A percentile compares a stretch with the other conserved stretches of the same genome.
These are phyloP conservation scores for Spathaspora sp. DNA, from an alignment of 1,139 yeast species.

Conservation along the genomic window DNA sequence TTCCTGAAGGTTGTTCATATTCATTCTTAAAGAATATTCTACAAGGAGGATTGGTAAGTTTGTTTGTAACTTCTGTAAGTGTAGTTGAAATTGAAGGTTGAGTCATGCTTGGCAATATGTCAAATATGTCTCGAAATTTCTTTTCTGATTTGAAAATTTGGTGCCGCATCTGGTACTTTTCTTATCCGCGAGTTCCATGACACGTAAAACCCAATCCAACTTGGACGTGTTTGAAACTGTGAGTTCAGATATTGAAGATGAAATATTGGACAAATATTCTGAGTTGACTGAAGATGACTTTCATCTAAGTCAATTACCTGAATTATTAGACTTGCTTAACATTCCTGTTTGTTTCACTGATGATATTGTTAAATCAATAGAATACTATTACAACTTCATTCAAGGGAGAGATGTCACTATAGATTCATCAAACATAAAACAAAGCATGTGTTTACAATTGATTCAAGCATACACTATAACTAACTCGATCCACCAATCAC, in stretches of 20 bases:
- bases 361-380: conserved; percentile 34
- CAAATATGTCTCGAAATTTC: neutral
- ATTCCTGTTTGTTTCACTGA: conserved; percentile 34
- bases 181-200: neutral
- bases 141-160: neutral
- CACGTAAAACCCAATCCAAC: neutral
- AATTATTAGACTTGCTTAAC: conserved; percentile 22
- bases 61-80: conserved; percentile 33
- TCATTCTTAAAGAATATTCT: conserved; percentile 45
- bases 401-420: conserved; percentile 8
- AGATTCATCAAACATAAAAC: conserved; percentile 15
- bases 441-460: conserved; percentile 28
- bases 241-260: conserved; percentile 29
- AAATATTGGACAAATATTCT: conserved; percentile 32
- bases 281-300: conserved; percentile 27
- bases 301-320: conserved; percentile 26
- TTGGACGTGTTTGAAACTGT: neutral
- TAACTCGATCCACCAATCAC: conserved; percentile 9
- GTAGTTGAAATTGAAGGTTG: conserved; percentile 27
- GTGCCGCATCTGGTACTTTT: neutral
- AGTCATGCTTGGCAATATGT: conserved; percentile 1
- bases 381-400: conserved; percentile 35
- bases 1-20: conserved; percentile 41
- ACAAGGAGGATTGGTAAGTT: conserved; percentile 37
- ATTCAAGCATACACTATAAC: conserved; percentile 34